phyloP scores from a whole-genome alignment of 305 asterid genomes.

The Vinca major region DNA sequence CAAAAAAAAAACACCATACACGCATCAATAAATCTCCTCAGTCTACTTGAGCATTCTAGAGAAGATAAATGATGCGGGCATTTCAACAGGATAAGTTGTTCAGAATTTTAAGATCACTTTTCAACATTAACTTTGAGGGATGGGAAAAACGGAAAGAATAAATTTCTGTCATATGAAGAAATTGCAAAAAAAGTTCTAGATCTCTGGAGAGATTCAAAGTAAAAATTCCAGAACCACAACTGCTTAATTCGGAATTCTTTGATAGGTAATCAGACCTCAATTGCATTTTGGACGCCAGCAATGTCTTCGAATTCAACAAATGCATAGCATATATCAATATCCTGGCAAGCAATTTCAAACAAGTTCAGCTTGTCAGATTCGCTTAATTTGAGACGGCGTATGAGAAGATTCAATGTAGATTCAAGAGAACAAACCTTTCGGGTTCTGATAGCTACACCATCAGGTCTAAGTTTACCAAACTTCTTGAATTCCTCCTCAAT shows the following conservation, averaged over 20 bases:
- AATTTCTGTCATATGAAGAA: neutral
- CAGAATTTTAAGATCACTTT: neutral
- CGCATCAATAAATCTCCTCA: neutral
- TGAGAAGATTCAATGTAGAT: constrained; percentile 3
- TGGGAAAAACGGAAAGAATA: too few species aligned
- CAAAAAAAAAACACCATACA: neutral
- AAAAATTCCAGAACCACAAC: neutral
- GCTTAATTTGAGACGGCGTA: neutral
- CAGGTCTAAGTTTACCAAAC: constrained; percentile 76
- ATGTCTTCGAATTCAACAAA: constrained; percentile 92
- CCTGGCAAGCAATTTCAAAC: constrained; percentile 42
- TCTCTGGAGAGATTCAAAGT: neutral
- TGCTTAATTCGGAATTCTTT: constrained; percentile 4
- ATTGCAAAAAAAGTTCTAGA: neutral
- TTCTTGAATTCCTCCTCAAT: constrained; percentile 89
- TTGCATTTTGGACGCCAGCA: constrained; percentile 84
- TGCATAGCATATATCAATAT: constrained; percentile 87
- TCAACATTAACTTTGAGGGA: neutral
- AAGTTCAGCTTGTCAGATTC: constrained; percentile 1
- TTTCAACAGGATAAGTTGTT: neutral
- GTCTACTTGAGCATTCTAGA: neutral
- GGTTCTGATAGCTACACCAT: constrained; percentile 97
- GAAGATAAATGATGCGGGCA: neutral
- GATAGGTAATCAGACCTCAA: constrained; percentile 48
- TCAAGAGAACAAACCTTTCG: constrained; percentile 62